Percentiles rank a stretch among this genome's conserved stretches.
These are phyloP conservation scores for Xylariaceae sp. DNA, from an alignment of 2,329 filamentous ascomycete genomes.

Conservation along the genomic window DNA sequence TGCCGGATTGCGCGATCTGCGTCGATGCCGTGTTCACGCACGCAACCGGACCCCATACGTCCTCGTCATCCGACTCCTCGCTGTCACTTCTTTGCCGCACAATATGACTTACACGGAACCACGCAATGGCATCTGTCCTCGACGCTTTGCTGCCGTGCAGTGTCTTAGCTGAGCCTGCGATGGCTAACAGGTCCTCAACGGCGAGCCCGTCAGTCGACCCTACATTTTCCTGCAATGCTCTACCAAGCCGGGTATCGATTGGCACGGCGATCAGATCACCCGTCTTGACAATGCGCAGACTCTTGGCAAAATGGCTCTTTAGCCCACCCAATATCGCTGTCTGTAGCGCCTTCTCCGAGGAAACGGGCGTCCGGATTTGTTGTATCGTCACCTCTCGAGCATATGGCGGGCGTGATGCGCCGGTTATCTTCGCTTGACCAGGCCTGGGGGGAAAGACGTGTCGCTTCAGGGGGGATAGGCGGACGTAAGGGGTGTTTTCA, in stretches of 20 bases:
- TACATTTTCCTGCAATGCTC: conserved; percentile 70
- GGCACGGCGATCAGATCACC: conserved; percentile 87
- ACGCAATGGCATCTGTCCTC: conserved; percentile 63
- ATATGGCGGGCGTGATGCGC: conserved; percentile 51
- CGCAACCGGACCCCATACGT: conserved; percentile 79
- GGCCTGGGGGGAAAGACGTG: conserved; percentile 44
- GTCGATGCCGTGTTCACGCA: conserved; percentile 82
- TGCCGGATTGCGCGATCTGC: conserved; percentile 87
- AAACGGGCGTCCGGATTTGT: conserved; percentile 83
- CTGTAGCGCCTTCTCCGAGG: conserved; percentile 79
- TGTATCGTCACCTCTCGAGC: conserved; percentile 76
- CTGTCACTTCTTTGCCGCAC: conserved; percentile 47
- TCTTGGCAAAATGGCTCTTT: conserved; percentile 82
- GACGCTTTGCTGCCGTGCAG: conserved; percentile 28
- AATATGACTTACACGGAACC: conserved; percentile 86
- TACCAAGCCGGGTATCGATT: conserved; percentile 79
- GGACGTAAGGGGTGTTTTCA: conserved; percentile 70
- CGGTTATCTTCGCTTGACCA: conserved; percentile 51
- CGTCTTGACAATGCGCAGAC: conserved; percentile 73
- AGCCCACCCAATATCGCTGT: conserved; percentile 79
- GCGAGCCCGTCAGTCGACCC: conserved; percentile 52
- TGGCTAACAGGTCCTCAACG: conserved; percentile 64
- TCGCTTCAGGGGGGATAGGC: conserved; percentile 65
- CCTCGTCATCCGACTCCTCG: conserved; percentile 57
- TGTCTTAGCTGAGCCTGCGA: conserved; percentile 43